Evolutionary conservation across 352 stramenopile species (phyloP).

Genomic region (Phytophthora tentaculata): DNA sequence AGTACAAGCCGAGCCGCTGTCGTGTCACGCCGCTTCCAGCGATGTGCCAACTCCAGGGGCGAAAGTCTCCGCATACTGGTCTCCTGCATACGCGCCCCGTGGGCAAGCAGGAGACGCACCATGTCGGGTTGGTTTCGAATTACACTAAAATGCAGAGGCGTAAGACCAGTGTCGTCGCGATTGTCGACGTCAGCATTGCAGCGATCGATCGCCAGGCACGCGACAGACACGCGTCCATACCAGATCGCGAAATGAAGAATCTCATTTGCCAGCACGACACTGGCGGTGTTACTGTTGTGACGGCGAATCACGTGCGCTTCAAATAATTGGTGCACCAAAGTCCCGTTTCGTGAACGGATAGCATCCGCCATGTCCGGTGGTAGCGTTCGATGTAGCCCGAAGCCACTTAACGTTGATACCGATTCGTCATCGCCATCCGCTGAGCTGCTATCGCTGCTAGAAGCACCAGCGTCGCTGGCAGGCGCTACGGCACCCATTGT

Average conservation of each 20-base stretch:
- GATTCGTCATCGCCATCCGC: constrained; percentile 37
- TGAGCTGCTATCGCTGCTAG: constrained; percentile 38
- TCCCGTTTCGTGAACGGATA: constrained; percentile 48
- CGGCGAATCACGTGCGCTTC: constrained; percentile 49
- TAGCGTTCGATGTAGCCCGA: constrained; percentile 69
- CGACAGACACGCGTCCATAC: constrained; percentile 64
- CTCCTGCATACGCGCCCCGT: constrained; percentile 49
- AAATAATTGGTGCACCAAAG: constrained; percentile 50
- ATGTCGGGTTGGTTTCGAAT: constrained; percentile 82
- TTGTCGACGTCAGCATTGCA: constrained; percentile 77
- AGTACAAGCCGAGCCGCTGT: constrained; percentile 69
- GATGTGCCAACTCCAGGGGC: constrained; percentile 58
- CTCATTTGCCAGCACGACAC: constrained; percentile 71
- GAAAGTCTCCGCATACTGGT: constrained; percentile 50
- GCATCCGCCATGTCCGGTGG: constrained; percentile 54
- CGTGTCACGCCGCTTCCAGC: constrained; percentile 77
- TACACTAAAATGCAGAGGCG: constrained; percentile 79
- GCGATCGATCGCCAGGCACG: constrained; percentile 67
- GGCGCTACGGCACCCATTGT: constrained; percentile 25
- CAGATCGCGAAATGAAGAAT: constrained; percentile 82
- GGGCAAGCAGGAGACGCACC: constrained; percentile 66
- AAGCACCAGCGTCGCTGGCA: constrained; percentile 24
- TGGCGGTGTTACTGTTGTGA: constrained; percentile 22
- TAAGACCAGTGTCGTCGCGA: constrained; percentile 69
- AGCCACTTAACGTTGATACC: constrained; percentile 41